Percentiles rank a stretch among this genome's conserved stretches.
phyloP scores from a whole-genome alignment of 2,329 filamentous ascomycete species.

The Penicillium hesseltinei region DNA sequence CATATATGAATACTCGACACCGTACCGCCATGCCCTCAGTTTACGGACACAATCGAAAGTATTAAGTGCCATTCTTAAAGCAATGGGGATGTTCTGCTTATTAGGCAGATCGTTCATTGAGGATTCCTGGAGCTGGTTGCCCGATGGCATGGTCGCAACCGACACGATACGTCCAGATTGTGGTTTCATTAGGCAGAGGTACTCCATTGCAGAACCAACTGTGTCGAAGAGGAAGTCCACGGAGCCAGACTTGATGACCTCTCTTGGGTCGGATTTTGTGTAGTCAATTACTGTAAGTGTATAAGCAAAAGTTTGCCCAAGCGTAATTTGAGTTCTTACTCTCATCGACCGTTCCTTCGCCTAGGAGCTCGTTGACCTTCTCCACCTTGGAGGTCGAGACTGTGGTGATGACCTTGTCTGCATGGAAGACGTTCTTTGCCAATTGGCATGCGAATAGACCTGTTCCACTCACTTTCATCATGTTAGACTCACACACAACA shows the following conservation, averaged over 20 bases:
- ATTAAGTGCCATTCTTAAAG: slow-evolving; percentile 29
- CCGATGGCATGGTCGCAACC: slow-evolving; percentile 39
- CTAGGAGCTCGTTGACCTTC: slow-evolving; percentile 45
- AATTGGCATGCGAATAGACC: slow-evolving; percentile 51
- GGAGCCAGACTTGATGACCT: slow-evolving; percentile 41
- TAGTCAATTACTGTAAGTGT: slow-evolving; percentile 50
- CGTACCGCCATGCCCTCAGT: slow-evolving; percentile 47
- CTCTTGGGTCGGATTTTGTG: slow-evolving; percentile 40
- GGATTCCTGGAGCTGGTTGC: slow-evolving; percentile 34
- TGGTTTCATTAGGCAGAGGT: slow-evolving; percentile 46
- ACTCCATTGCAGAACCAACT: slow-evolving; percentile 41
- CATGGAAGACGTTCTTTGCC: slow-evolving; percentile 52
- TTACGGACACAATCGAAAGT: slow-evolving; percentile 39
- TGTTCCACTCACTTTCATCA: slow-evolving; percentile 44
- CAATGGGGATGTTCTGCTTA: slow-evolving; percentile 26
- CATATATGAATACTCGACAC: slow-evolving; percentile 46
- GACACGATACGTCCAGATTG: slow-evolving; percentile 38
- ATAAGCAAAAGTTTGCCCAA: not conserved
- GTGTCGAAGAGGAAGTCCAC: slow-evolving; percentile 56
- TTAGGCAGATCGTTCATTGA: slow-evolving; percentile 28
- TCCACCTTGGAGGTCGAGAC: slow-evolving; percentile 54
- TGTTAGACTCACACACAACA: not conserved
- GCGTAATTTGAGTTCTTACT: slow-evolving; percentile 13
- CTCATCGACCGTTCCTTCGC: slow-evolving; percentile 49
- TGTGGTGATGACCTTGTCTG: slow-evolving; percentile 50